Evolutionary conservation across 805 yeast species (phyloP).

Genomic region (Suhomyces pyralidae): DNA sequence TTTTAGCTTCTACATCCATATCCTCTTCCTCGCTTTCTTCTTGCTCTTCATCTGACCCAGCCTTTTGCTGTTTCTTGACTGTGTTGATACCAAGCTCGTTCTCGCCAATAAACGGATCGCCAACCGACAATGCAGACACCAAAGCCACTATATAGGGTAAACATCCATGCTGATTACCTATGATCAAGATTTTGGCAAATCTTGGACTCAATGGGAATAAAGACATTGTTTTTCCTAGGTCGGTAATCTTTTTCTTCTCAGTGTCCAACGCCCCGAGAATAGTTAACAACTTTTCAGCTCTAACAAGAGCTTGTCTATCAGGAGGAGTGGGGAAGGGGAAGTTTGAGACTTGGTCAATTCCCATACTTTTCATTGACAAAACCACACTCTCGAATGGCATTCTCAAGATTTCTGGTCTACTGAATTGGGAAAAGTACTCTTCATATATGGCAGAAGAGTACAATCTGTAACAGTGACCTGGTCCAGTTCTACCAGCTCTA

Average conservation of each 20-base stretch:
- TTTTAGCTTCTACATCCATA: slow-evolving; percentile 36
- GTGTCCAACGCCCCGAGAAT: slow-evolving; percentile 75
- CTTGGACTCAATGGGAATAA: slow-evolving; percentile 91
- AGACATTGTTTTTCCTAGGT: slow-evolving; percentile 81
- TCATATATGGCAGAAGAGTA: slow-evolving; percentile 94
- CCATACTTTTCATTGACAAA: slow-evolving; percentile 94
- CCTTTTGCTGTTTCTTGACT: slow-evolving; percentile 9
- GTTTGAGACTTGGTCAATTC: slow-evolving; percentile 82
- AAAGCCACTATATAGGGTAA: slow-evolving; percentile 86
- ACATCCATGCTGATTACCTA: slow-evolving; percentile 85
- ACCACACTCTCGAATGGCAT: slow-evolving; percentile 98
- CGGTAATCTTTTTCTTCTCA: slow-evolving; percentile 56
- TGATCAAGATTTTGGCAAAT: slow-evolving; percentile 81
- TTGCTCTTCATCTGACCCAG: slow-evolving; percentile 24
- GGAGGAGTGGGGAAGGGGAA: slow-evolving; percentile 98
- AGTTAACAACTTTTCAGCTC: slow-evolving; percentile 65
- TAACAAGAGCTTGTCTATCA: slow-evolving; percentile 51
- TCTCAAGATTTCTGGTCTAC: slow-evolving; percentile 84
- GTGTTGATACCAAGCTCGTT: slow-evolving; percentile 61
- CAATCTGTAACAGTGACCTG: slow-evolving; percentile 93
- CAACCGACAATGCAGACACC: slow-evolving; percentile 89
- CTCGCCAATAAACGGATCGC: slow-evolving; percentile 81
- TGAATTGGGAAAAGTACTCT: slow-evolving; percentile 75
- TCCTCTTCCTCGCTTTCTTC: slow-evolving; percentile 33
- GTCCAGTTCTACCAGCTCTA: slow-evolving; percentile 98